phyloP scores from a whole-genome alignment of 805 yeast species.

The Cyberlindnera americana region DNA sequence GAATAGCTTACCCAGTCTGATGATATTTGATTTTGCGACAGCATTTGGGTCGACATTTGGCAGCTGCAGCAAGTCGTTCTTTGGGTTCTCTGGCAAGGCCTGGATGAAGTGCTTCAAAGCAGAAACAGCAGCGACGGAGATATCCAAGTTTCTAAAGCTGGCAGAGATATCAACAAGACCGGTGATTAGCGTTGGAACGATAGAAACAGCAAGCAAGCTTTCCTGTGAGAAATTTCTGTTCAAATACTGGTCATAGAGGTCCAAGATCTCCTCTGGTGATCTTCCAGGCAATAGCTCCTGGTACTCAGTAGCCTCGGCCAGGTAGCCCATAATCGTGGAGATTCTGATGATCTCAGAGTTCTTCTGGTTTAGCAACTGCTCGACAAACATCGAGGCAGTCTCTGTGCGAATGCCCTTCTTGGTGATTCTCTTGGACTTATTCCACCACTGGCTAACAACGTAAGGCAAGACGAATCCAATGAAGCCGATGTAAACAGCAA shows the following conservation, averaged over 20 bases:
- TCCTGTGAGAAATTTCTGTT: conserved; percentile 38
- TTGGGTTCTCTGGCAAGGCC: conserved; percentile 57
- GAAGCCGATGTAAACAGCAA: conserved; percentile 61
- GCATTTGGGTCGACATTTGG: conserved; percentile 61
- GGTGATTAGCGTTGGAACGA: conserved; percentile 59
- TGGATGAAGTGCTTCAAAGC: conserved; percentile 70
- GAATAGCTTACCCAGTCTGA: conserved; percentile 66
- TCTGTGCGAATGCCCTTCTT: conserved; percentile 76
- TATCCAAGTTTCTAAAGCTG: conserved; percentile 68
- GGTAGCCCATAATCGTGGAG: conserved; percentile 51
- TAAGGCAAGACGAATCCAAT: conserved; percentile 79
- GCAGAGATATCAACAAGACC: conserved; percentile 82
- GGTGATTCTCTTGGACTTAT: conserved; percentile 70
- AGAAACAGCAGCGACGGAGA: conserved; percentile 57
- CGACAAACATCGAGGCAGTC: conserved; percentile 78
- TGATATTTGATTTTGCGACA: conserved; percentile 40
- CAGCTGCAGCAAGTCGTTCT: conserved; percentile 73
- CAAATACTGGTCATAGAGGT: conserved; percentile 54
- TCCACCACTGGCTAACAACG: conserved; percentile 90
- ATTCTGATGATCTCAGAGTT: conserved; percentile 63
- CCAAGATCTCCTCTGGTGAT: conserved; percentile 44
- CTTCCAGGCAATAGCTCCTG: conserved; percentile 35
- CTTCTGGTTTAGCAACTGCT: conserved; percentile 66
- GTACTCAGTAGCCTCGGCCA: conserved; percentile 68
- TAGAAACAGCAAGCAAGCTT: conserved; percentile 55